Evolutionary conservation across 768 basidiomycete species (phyloP), one percentile per base, ranked within the genome.

Genomic region (Strobilomyces confusus): DNA sequence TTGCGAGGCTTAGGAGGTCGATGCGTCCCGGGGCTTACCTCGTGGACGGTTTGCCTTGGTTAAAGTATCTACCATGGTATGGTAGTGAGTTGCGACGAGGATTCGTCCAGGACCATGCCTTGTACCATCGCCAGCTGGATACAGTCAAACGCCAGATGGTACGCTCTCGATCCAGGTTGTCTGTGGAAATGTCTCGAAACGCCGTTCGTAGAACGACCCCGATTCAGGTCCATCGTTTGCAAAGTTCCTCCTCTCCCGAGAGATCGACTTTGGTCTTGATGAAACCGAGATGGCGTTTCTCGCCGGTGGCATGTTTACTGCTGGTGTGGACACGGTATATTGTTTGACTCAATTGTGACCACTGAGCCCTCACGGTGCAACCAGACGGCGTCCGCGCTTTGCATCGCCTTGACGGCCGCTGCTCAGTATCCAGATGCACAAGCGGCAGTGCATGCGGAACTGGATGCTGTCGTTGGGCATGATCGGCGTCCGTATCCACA

Each of bases 61-160:
- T 73, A 20, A 58, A 59, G 42, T 79, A 78, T 60, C 59, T 86
- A n/a, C 84, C 84, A 0, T 80, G 79, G n/a, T 83, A 84, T 59
- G 71, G 81, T 6, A 73, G 74, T 5, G 78, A 81, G 48, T 69
- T 87, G 8, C 73, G 74, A 49, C 70, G 70, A 1, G 80, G 78
- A 7, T 83, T 84, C 54, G 51, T 62, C 4, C 77, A 80, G 47
- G 81, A 83, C 56, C 64, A 77, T 1, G 59, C 38, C 0, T 59
- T 83, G 9, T 83, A 79, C 67, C 76, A 69, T 51, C 65, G 69
- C 1, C 78, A 80, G 40, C 63, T 84, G 4, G 59, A 68, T 41
- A 63, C 67, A 33, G 79, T 81, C 11, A 73, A 72, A 44, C 61
- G 60, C 19, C 72, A 75, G 50, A 69, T 80, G 61, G 78, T 80